Base-by-base conservation (phyloP, 2,329 filamentous ascomycete species). In the Trichoderma cornu-damae region DNA sequence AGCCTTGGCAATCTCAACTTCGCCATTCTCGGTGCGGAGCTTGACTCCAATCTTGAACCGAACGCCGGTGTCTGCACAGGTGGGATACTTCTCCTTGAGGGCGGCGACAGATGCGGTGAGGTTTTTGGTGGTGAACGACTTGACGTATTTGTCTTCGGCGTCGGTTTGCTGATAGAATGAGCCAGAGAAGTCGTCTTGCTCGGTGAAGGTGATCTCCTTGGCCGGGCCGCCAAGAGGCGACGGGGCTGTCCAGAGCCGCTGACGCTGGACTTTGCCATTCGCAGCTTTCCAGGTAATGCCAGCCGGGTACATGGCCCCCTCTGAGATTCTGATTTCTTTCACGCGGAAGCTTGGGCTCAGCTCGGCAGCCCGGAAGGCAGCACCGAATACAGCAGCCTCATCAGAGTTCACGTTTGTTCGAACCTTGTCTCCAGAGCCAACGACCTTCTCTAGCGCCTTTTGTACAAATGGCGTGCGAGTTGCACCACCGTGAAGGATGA, bases 381-480 rank as follows among this genome's bases (percentile, higher is more conserved):
- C 93, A 65, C 94, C 94, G 71, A 97, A 96, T 8, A 96, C 94
- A 50, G 94, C 94, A 22, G 94, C 88, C 74, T 99, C 94, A 67
- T 99, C 94, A 9, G 93, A 89, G 75, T 99, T 99, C 69, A 99
- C 94, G 66, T 95, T 99, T 68, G 87, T 88, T 62, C 91, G 87
- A 59, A 99, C 79, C 77, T 96, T 96, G 51, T 88, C 84, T 6
- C 85, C 73, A 16, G 80, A 82, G 35, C 89, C 88, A 50, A 86
- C 82, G 42, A 89, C 73, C 61, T 84, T 83, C 74, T 96, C 91
- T 14, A 99, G 83, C 66, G 88, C 82, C 73, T 87, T 93, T 72
- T 97, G 93, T 9, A 99, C 90, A 66, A 97, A 96, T 0, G 94
- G 94, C 7, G 93, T 97, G 60, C 94, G 85, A 44, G 90, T 87